These are phyloP conservation scores for Pyrenopolyporus hunteri DNA, from an alignment of 495 filamentous ascomycete species.

Conservation along the genomic window DNA sequence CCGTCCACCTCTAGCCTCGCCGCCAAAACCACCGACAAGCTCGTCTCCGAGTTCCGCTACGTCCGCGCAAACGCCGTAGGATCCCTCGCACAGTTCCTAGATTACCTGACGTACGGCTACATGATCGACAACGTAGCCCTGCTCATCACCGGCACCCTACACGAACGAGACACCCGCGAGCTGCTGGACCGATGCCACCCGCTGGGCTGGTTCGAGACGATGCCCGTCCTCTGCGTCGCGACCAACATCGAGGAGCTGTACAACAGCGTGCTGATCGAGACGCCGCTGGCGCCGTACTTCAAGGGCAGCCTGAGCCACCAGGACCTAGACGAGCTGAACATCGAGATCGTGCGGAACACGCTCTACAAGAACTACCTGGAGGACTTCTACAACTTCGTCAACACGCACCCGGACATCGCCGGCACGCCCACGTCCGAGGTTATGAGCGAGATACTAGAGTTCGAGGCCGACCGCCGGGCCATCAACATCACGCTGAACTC, in stretches of 20 bases:
- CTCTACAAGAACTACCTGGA: conserved; percentile 99
- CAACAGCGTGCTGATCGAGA: conserved; percentile 96
- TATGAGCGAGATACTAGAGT: conserved; percentile 93
- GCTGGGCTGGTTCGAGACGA: conserved; percentile 97
- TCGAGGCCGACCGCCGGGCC: conserved; percentile 92
- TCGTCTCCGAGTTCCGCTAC: conserved; percentile 97
- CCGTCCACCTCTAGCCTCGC: conserved; percentile 95
- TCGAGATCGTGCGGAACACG: conserved; percentile 98
- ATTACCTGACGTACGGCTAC: conserved; percentile 97
- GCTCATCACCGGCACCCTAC: conserved; percentile 96
- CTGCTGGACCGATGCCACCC: conserved; percentile 95
- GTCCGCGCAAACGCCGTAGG: conserved; percentile 90
- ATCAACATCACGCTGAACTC: conserved; percentile 99
- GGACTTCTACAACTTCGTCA: conserved; percentile 93
- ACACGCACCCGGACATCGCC: conserved; percentile 78
- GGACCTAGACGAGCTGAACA: conserved; percentile 98
- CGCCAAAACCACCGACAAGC: conserved; percentile 94
- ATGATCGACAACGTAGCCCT: conserved; percentile 99
- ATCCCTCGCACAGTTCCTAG: conserved; percentile 89
- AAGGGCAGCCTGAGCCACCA: conserved; percentile 93
- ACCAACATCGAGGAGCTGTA: conserved; percentile 99
- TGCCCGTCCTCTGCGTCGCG: conserved; percentile 96
- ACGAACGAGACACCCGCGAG: conserved; percentile 96
- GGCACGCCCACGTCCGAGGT: conserved; percentile 91
- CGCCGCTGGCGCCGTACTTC: conserved; percentile 94